Conservation (phyloP, 306 rosid species). For the Prunus davidiana region DNA sequence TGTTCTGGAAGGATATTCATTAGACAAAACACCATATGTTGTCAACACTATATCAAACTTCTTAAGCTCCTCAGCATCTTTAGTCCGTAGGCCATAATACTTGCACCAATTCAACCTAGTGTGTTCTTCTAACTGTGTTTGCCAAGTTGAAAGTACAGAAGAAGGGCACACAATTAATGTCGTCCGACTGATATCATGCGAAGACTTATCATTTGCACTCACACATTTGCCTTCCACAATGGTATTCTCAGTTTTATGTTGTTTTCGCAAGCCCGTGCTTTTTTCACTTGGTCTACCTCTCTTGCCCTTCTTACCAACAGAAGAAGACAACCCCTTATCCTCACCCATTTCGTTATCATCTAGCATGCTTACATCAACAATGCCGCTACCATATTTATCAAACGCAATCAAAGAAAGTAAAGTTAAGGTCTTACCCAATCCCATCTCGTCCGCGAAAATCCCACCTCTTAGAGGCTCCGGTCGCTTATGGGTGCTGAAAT, state of each 20-base stretch:
- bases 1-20: slow-evolving; percentile 20
- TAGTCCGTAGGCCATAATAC: slow-evolving; percentile 72
- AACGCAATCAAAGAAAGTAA: slow-evolving; percentile 61
- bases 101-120: slow-evolving; percentile 50
- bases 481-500: slow-evolving; percentile 29
- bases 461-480: slow-evolving; percentile 82
- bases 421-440: slow-evolving; percentile 81
- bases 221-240: slow-evolving; percentile 10
- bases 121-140: slow-evolving; percentile 56
- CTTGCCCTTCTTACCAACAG: slow-evolving; percentile 33
- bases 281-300: slow-evolving; percentile 22
- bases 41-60: slow-evolving; percentile 71
- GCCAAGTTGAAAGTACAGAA: slow-evolving; percentile 73
- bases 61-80: slow-evolving; percentile 41
- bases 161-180: slow-evolving; percentile 78
- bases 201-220: slow-evolving; percentile 8
- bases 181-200: slow-evolving; percentile 12
- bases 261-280: slow-evolving; percentile 22
- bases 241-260: slow-evolving; percentile 19
- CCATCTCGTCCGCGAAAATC: slow-evolving; percentile 75
- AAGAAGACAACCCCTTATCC: slow-evolving; percentile 21
- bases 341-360: slow-evolving; percentile 28
- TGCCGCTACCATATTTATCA: slow-evolving; percentile 38
- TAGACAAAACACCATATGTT: slow-evolving; percentile 52
- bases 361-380: slow-evolving; percentile 12